Base-by-base conservation (phyloP, 139 green algal species). In the Chlamydomonas sp. region DNA sequence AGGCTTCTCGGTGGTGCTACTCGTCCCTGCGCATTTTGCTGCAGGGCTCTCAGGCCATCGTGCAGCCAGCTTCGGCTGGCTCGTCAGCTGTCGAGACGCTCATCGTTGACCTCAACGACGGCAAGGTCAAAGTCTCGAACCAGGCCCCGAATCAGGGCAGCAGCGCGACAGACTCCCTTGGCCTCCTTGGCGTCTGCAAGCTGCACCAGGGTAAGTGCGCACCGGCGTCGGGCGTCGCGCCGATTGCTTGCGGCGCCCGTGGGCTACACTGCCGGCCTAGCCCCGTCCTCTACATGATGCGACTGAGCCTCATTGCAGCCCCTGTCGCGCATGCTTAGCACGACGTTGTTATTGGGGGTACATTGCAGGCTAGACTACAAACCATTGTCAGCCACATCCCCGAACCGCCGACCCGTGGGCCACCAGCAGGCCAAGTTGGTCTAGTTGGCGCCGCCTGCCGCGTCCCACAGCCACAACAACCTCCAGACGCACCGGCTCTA, bases 141-240 rank as follows among this genome's bases (percentile, higher is more conserved):
- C 18, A 64, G 61, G 76, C 68, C 60, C 59, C 64, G n/a, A 4
- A 80, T 3, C 80, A 78, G 17, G 63, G 63, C 78, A 67, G 66
- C 62, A 60, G 75, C 31, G 66, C 75, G 6, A 63, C 74, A 2
- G 81, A 88, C 1, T 67, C 68, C 8, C 68, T 91, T 6, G 87
- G 78, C 67, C 73, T 91, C 2, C 59, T 91, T 8, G 87, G 87
- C 15, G 31, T 91, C 8, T 88, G 77, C 87, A 87, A 85, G 61
- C 77, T 91, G n/a, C 74, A 87, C n/a, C 69, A 75, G 69, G 87
- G 87, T 90, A n/a, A 4, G 72, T 2, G 17, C 16, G 16, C 2
- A 2, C 17, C 17, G 16, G 18, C 69, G 15, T 5, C 58, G 71
- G 9, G 18, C 3, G 71, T 18, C 8, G 20, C 3, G 71, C 18